phyloP scores from a whole-genome alignment of 108 stramenopile genomes.

The Cylindrotheca fusiformis region DNA sequence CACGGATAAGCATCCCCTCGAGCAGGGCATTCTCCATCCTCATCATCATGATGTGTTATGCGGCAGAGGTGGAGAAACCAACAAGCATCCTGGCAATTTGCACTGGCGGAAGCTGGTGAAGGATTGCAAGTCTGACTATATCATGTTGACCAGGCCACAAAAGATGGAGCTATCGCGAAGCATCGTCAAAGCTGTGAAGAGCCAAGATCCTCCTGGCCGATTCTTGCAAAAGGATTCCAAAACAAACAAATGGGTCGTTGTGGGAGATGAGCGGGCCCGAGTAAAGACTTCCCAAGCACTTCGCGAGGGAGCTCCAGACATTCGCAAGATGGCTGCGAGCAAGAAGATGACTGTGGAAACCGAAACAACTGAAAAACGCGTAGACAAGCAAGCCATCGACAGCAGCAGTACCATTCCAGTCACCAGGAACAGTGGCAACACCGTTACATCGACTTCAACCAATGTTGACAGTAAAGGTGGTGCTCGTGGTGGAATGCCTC shows the following conservation, averaged over 20 bases:
- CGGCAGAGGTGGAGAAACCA: conserved; percentile 51
- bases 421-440: no score
- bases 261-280: conserved; percentile 61
- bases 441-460: background rate
- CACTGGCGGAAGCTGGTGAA: conserved; percentile 72
- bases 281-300: conserved; percentile 72
- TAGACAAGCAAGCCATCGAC: background rate
- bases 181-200: conserved; percentile 63
- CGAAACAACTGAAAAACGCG: background rate
- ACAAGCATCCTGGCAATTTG: conserved; percentile 45
- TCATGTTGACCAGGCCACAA: conserved; percentile 67
- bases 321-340: conserved; percentile 43
- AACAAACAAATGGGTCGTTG: conserved; percentile 45
- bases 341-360: background rate
- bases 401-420: background rate
- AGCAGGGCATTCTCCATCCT: conserved; percentile 39
- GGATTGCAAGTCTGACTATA: conserved; percentile 66
- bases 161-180: conserved; percentile 60
- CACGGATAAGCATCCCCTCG: no score
- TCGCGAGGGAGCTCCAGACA: conserved; percentile 71
- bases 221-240: conserved; percentile 67
- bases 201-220: conserved; percentile 78
- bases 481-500: background rate
- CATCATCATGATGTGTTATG: conserved; percentile 53
- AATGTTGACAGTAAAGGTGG: background rate